Evolutionary conservation across 2,329 filamentous ascomycete species (phyloP), one percentile per base, ranked within the genome.

Genomic region (Drechslera avenae): DNA sequence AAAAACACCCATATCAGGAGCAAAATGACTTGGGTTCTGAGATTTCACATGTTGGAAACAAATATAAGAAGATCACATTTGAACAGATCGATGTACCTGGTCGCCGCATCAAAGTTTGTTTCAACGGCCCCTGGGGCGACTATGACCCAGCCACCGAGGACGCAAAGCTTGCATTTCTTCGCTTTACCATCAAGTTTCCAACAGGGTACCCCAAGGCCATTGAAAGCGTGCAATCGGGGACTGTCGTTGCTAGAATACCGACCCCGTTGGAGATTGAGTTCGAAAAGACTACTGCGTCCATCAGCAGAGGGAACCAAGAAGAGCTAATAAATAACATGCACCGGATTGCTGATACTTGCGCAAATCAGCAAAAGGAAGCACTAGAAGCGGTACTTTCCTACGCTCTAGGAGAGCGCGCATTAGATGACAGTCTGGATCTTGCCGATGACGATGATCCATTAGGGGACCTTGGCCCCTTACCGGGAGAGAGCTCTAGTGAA

Each of bases 401-500:
- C 66, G 78, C 86, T 6, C 70, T 86, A 23, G 83, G 84, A 5
- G 84, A 86, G 63, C 78, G 80, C 49, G 77, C 73, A 46, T 72
- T 86, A 4, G 79, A 86, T 53, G 83, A 86, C 33, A 83, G 80
- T 52, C 75, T 84, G 10, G 48, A 69, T 76, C 46, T 68, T 10
- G 45, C 56, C 14, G 39, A 74, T 78, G 37, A 87, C 9, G 81
- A 85, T 57, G 86, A 89, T 6, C 84, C 47, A 83, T 43, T 57
- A 46, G 72, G 73, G 48, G 63, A 65, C 28, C 33, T 63, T 21
- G 31, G 77, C 73, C 56, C 58, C 16, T 30, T 66, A 23, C 59
- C 57, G 6, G 67, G 89, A 50, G 90, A 94, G 58, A 93, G 90
- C 59, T 97, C 91, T 3, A 95, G 89, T 63, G 88, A 91, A 56